Evolutionary conservation across 2,329 filamentous ascomycete genomes (phyloP), one percentile per base, ranked within the genome.

Genomic region (Coniochaeta prunicola): DNA sequence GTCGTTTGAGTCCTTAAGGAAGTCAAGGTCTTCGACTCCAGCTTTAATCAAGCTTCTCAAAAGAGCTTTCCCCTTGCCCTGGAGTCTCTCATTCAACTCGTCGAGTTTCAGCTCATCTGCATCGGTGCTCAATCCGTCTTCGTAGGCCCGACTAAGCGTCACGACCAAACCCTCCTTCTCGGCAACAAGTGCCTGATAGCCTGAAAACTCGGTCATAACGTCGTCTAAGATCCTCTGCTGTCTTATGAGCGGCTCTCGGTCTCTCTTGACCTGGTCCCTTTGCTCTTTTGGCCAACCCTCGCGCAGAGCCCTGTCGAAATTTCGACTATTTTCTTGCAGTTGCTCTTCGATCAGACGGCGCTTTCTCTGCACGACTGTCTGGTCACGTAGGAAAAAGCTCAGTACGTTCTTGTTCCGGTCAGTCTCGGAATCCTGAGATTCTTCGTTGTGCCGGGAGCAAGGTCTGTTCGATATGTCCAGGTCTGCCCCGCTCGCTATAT

Each of bases 91-190:
- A 12, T 75, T 75, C 38, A 85, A 65, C 36, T 77, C 72, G 59
- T 83, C 80, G 9, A 84, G 69, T 42, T 72, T 74, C 34, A 68
- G 65, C 64, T 85, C 81, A 24, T 82, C 79, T 10, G 79, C 76
- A 2, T 79, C 76, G 1, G 78, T 84, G 54, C 84, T 77, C 15
- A 78, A 66, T 26, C 76, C 76, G 10, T 80, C 74, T 15, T 74
- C 75, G 61, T 83, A 85, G 0, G 78, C 78, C 59, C 79, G 71
- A 3, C 75, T 74, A 55, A 85, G 76, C 56, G 75, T 71, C 53
- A 76, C 68, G 0, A 80, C 72, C 24, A 85, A 67, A 6, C 71
- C 66, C 59, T 84, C 77, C 50, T 75, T 75, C 61, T 78, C 75
- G 17, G 69, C 68, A 42, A 70, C 70, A 13, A 84, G 68, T 2